These are phyloP conservation scores for Pyrenopolyporus hunteri DNA, from an alignment of 495 filamentous ascomycete species.

Conservation along the genomic window DNA sequence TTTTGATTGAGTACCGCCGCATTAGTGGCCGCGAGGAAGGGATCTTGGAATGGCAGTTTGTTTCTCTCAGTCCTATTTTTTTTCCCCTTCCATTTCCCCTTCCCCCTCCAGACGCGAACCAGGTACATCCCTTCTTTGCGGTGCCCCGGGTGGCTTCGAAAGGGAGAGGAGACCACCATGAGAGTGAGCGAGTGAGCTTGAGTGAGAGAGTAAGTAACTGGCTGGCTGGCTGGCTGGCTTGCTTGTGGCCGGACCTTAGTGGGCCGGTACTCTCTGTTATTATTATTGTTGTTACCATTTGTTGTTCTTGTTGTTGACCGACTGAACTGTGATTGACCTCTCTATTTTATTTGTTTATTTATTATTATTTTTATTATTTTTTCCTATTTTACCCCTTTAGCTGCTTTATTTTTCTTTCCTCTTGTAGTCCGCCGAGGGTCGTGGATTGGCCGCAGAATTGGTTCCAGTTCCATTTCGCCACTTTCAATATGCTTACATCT, in stretches of 20 bases:
- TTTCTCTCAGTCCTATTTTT: slow-evolving; percentile 31
- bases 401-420: slow-evolving; percentile 17
- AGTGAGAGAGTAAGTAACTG: slow-evolving; percentile 16
- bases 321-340: no score
- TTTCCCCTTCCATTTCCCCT: slow-evolving; percentile 16
- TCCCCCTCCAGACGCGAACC: slow-evolving; percentile 42
- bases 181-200: not conserved
- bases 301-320: no score
- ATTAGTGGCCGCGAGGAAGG: slow-evolving; percentile 59
- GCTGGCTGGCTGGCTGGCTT: slow-evolving; percentile 46
- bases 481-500: slow-evolving; percentile 50
- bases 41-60: slow-evolving; percentile 49
- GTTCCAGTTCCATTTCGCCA: slow-evolving; percentile 54
- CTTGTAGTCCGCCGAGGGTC: slow-evolving; percentile 44
- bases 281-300: slow-evolving; percentile 29
- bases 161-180: slow-evolving; percentile 1
- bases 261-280: not conserved
- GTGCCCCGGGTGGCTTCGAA: slow-evolving; percentile 23
- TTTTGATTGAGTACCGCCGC: slow-evolving; percentile 51
- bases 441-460: slow-evolving; percentile 51
- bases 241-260: not conserved
- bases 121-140: slow-evolving; percentile 48
- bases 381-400: slow-evolving; percentile 10
- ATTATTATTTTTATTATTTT: slow-evolving; percentile 8
- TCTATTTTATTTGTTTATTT: slow-evolving; percentile 19